Evolutionary conservation across 2,329 filamentous ascomycete species (phyloP).

Genomic region (Colletotrichum sp.): DNA sequence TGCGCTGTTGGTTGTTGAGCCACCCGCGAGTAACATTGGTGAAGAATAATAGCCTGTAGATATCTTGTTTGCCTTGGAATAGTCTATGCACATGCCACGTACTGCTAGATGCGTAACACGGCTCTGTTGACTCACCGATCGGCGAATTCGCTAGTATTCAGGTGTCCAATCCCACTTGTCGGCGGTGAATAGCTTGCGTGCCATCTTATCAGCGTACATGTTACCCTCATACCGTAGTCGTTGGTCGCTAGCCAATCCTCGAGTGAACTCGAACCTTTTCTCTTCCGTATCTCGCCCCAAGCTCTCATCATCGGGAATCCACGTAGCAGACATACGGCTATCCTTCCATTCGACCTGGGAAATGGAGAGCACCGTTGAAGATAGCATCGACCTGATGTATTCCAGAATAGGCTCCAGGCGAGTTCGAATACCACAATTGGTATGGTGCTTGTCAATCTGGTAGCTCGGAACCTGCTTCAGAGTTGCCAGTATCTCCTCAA

Average conservation of each 20-base stretch:
- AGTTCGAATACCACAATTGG: conserved; percentile 73
- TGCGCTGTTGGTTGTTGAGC: not conserved
- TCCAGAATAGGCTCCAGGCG: conserved; percentile 70
- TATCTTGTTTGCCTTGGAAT: not conserved
- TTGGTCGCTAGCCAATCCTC: conserved; percentile 53
- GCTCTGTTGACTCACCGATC: not conserved
- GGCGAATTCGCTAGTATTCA: conserved; percentile 30
- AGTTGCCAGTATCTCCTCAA: conserved; percentile 62
- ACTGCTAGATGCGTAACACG: not conserved
- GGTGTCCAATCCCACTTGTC: conserved; percentile 65
- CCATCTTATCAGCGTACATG: conserved; percentile 55
- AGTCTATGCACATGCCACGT: not conserved
- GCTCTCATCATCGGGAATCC: conserved; percentile 31
- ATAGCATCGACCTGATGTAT: conserved; percentile 63
- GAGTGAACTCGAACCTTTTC: conserved; percentile 52
- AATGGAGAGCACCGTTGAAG: conserved; percentile 48
- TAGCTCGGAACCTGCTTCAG: conserved; percentile 73
- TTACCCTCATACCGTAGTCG: conserved; percentile 52
- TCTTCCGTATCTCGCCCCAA: not conserved
- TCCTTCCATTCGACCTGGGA: conserved; percentile 50
- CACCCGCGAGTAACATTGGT: not conserved
- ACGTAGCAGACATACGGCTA: conserved; percentile 42
- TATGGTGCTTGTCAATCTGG: conserved; percentile 75
- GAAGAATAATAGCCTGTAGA: not conserved
- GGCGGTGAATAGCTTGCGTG: conserved; percentile 59